Conservation (phyloP, 2,329 filamentous ascomycete species). For the Fusarium verticillioides region DNA sequence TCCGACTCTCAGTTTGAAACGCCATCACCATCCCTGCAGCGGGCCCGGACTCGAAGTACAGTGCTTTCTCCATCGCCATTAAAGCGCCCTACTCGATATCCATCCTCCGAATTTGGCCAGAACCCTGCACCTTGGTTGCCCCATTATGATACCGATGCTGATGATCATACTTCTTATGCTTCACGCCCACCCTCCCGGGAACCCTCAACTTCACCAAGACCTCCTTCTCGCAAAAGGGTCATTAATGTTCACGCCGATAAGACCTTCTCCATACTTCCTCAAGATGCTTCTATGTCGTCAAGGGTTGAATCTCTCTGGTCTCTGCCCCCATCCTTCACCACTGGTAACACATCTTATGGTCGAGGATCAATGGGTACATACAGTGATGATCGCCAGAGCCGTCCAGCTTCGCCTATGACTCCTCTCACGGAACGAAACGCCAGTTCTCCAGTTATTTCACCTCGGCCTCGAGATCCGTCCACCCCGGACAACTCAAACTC, state of each 20-base stretch:
- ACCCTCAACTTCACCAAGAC: slow-evolving; percentile 42
- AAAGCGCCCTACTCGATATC: slow-evolving; percentile 26
- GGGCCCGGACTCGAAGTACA: slow-evolving; percentile 29
- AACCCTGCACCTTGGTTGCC: slow-evolving; percentile 37
- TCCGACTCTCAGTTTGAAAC: slow-evolving; percentile 40
- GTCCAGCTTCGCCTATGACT: slow-evolving; percentile 61
- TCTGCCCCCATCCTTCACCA: slow-evolving; percentile 57
- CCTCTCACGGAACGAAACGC: slow-evolving; percentile 55
- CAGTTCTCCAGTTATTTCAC: slow-evolving; percentile 35
- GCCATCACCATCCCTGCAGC: slow-evolving; percentile 39
- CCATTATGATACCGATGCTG: slow-evolving; percentile 33
- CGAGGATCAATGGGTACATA: slow-evolving; percentile 59
- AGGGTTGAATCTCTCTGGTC: slow-evolving; percentile 52
- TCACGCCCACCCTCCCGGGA: slow-evolving; percentile 34
- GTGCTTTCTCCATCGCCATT: slow-evolving; percentile 35
- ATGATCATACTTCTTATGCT: slow-evolving; percentile 31
- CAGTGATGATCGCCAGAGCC: slow-evolving; percentile 60
- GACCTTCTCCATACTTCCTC: slow-evolving; percentile 64
- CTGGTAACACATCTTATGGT: slow-evolving; percentile 61
- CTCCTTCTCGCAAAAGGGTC: slow-evolving; percentile 50
- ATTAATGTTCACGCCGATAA: slow-evolving; percentile 67
- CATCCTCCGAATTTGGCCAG: slow-evolving; percentile 31
- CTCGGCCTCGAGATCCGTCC: slow-evolving; percentile 25
- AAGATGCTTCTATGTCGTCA: slow-evolving; percentile 47
- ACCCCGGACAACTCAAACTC: slow-evolving; percentile 38